These are phyloP conservation scores for Hyaloscypha variabilis DNA, from an alignment of 495 filamentous ascomycete species.

Conservation along the genomic window DNA sequence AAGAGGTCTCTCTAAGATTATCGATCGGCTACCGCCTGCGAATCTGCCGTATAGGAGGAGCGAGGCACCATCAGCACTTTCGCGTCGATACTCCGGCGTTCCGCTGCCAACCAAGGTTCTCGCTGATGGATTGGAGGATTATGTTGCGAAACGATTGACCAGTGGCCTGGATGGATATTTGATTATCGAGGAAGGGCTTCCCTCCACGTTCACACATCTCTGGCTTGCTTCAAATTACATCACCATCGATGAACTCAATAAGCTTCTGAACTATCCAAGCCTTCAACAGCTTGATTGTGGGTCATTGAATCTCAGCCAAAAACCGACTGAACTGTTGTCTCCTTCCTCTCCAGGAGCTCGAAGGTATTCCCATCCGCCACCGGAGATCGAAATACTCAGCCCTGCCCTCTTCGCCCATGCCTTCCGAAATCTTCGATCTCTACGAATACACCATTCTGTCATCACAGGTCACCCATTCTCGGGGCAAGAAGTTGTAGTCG, in stretches of 20 bases:
- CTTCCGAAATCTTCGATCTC: conserved; percentile 50
- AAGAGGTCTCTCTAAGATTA: conserved; percentile 56
- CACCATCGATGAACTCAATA: conserved; percentile 16
- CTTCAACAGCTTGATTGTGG: conserved; percentile 47
- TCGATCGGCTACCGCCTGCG: conserved; percentile 33
- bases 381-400: conserved; percentile 19
- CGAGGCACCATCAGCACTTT: not conserved
- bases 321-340: conserved; percentile 42
- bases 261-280: conserved; percentile 15
- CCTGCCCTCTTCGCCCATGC: conserved; percentile 34
- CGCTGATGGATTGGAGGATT: conserved; percentile 9
- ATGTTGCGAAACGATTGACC: conserved; percentile 13
- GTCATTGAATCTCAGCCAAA: conserved; percentile 50
- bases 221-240: conserved; percentile 21
- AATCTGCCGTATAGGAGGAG: not conserved
- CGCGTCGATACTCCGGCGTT: conserved; percentile 9
- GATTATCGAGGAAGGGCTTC: conserved; percentile 19
- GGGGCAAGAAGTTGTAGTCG: conserved; percentile 33
- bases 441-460: conserved; percentile 60
- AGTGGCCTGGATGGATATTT: conserved; percentile 12
- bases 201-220: conserved; percentile 19
- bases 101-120: not conserved
- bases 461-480: conserved; percentile 51
- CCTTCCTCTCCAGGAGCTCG: conserved; percentile 33
- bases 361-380: conserved; percentile 22